Conservation (phyloP, 768 basidiomycete genomes). For the Termitomyces titanicus region DNA sequence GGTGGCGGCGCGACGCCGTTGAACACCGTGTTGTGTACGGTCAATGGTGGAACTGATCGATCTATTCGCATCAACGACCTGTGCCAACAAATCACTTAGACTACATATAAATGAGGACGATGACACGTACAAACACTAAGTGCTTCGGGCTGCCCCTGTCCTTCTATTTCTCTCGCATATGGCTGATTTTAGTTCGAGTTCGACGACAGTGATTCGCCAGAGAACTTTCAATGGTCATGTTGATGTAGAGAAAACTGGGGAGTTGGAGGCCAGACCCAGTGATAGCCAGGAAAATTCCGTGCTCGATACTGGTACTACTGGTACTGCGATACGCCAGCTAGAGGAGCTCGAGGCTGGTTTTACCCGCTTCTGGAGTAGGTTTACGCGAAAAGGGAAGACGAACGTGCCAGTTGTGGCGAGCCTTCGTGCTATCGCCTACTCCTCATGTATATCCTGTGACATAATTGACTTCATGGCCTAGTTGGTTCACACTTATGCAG, state of each 20-base stretch:
- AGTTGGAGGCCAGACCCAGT: background rate
- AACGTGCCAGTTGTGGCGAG: constrained; percentile 41
- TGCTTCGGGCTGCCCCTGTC: background rate
- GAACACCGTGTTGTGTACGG: no score
- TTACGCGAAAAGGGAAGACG: constrained; percentile 42
- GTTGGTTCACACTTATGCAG: constrained; percentile 24
- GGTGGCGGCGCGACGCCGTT: background rate
- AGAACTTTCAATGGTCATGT: constrained; percentile 10
- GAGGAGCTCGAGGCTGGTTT: constrained; percentile 17
- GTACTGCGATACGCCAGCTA: background rate
- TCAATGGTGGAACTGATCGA: background rate
- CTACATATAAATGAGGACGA: background rate
- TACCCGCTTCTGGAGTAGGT: constrained; percentile 38
- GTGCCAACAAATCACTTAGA: background rate
- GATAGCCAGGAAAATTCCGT: background rate
- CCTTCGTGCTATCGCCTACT: constrained; percentile 41
- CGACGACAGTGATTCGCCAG: constrained; percentile 1
- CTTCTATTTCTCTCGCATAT: background rate
- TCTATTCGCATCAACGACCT: background rate
- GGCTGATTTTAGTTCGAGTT: background rate
- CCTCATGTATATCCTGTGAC: constrained; percentile 40
- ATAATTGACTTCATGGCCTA: background rate
- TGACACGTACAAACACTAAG: background rate
- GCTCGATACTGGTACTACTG: background rate
- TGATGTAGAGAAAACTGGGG: constrained; percentile 11